These are phyloP conservation scores for Fragilaria crotonensis DNA, from an alignment of 108 stramenopile genomes.

Conservation along the genomic window DNA sequence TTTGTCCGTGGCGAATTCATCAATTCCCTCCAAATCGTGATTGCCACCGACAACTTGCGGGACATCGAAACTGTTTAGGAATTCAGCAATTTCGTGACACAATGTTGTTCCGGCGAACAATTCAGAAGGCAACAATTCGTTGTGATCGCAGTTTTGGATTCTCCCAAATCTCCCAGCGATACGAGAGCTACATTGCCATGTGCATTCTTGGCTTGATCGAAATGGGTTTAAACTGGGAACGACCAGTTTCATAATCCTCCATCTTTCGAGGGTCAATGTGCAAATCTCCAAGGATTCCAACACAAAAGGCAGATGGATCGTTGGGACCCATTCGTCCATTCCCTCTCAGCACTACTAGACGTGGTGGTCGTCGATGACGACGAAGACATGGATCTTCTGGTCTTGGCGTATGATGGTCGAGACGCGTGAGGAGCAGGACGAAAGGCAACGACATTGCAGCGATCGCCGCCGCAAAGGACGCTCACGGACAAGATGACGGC, in stretches of 20 bases:
- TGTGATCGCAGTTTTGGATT: slow-evolving; percentile 3
- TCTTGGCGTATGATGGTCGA: too few relatives aligned
- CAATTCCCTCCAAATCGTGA: slow-evolving; percentile 66
- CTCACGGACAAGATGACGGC: neutral
- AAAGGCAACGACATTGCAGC: too few relatives aligned
- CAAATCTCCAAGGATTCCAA: slow-evolving; percentile 66
- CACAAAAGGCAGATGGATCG: slow-evolving; percentile 1
- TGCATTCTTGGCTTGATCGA: slow-evolving; percentile 47
- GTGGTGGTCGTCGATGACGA: neutral
- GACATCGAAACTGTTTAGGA: slow-evolving; percentile 3
- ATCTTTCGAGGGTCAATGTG: slow-evolving; percentile 74
- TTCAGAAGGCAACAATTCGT: slow-evolving; percentile 4
- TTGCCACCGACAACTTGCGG: slow-evolving; percentile 9
- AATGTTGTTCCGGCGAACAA: slow-evolving; percentile 13
- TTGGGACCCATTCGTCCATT: neutral
- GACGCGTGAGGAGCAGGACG: too few relatives aligned
- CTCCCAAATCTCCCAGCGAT: slow-evolving; percentile 14
- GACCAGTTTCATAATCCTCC: slow-evolving; percentile 46
- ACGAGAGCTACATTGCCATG: slow-evolving; percentile 27
- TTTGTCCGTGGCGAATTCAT: slow-evolving; percentile 68
- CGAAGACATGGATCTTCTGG: neutral
- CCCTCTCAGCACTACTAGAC: neutral
- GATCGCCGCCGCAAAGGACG: neutral
- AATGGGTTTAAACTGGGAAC: slow-evolving; percentile 29
- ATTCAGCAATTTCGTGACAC: slow-evolving; percentile 9